Base-by-base conservation (phyloP, 345 rosid genomes). In the Dipteronia dyeriana region DNA sequence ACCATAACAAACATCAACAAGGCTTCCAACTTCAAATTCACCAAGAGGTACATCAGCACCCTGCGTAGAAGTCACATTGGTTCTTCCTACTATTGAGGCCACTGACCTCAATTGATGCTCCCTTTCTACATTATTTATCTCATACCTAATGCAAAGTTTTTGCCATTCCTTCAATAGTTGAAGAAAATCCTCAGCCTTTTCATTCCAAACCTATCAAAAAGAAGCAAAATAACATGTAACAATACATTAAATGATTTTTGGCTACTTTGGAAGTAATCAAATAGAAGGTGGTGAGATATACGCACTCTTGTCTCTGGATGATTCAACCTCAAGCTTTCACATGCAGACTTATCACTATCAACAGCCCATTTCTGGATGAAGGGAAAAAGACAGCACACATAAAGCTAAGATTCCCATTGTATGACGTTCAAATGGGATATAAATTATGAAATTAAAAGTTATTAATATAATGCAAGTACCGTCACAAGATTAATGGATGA, bases 1-100 rank as follows among this genome's bases (percentile, higher is more conserved):
- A 56, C 97, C 97, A 81, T 90, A 95, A 79, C 96, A 91, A 76
- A 95, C 85, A 86, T 92, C 96, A 70, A 93, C 87, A 62, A 95
- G 66, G 43, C 82, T 86, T 38, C 80, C 85, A 83, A 95, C 99
- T 87, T 93, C 98, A 20, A 60, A 86, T 82, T 95, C 99, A 45
- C 74, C 92, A 47, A 81, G 62, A 20, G 86, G 75, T 26, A 59
- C 62, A 75, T 88, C 87, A 80, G 59, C 83, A 68, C 78, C 85
- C 31, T 14, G 71, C n/a, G 64, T 69, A 70, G 91, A 81, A 72
- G 78, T 77, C 71, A 68, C 79, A 79, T 75, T 43, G 73, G 65
- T 60, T 38, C 70, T 34, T 57, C 75, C 80, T 63, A 34, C 77
- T 70, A 60, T 72, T 54, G 81, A 81, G 66, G 79, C 63, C 69